These are phyloP conservation scores for Boletus austroedulis DNA, from an alignment of 1,284 basidiomycete species.

Conservation along the genomic window DNA sequence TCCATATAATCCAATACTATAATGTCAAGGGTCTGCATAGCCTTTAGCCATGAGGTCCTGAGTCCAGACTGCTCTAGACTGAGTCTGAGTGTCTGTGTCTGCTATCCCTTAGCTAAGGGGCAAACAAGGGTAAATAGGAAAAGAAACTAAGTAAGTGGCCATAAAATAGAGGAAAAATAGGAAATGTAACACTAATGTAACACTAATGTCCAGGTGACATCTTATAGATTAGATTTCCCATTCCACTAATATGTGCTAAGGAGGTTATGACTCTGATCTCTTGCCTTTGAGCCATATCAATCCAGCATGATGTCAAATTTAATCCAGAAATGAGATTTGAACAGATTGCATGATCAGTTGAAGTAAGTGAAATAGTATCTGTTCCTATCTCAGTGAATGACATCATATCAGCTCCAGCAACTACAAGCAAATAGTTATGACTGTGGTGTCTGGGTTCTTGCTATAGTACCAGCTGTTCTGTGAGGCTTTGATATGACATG, in stretches of 20 bases:
- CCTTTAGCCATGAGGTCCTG: too few relatives aligned
- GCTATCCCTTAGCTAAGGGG: too few relatives aligned
- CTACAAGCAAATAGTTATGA: slow-evolving; percentile 19
- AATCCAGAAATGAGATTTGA: not conserved
- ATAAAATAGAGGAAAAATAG: too few relatives aligned
- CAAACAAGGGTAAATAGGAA: too few relatives aligned
- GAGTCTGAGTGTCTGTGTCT: too few relatives aligned
- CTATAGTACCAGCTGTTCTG: slow-evolving; percentile 12
- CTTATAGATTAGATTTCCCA: not conserved
- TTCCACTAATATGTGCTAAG: not conserved
- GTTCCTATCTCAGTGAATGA: too few relatives aligned
- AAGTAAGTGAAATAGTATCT: not conserved
- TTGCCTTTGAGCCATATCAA: not conserved
- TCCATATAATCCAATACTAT: too few relatives aligned
- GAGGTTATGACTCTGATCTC: not conserved
- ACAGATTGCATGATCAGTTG: not conserved
- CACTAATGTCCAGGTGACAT: not conserved
- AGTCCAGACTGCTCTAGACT: too few relatives aligned
- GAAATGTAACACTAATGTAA: too few relatives aligned
- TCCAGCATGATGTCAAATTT: not conserved
- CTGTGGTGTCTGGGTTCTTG: not conserved
- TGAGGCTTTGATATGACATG: slow-evolving; percentile 12
- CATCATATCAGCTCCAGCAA: too few relatives aligned
- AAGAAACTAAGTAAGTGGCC: too few relatives aligned
- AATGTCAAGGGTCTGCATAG: too few relatives aligned